Evolutionary conservation across 352 stramenopile species (phyloP).

Genomic region (Globisporangium camurandrum): DNA sequence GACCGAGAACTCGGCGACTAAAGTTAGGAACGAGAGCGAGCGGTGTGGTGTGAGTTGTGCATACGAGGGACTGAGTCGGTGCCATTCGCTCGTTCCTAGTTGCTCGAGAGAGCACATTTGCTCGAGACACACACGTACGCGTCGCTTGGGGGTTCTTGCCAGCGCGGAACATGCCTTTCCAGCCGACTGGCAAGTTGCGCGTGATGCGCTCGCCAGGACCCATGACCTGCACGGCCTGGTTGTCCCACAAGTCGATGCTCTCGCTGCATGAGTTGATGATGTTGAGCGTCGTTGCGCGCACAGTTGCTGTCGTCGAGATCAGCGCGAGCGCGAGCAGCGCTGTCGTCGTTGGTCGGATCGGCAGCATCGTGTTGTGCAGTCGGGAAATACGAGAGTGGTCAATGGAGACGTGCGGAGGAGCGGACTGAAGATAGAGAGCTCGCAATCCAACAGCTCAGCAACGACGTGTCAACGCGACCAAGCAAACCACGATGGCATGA

Average conservation of each 20-base stretch:
- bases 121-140: slow-evolving; percentile 2
- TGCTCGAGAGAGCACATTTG: background rate
- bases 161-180: slow-evolving; percentile 10
- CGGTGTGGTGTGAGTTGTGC: too few species aligned
- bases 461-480: too few species aligned
- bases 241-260: slow-evolving; percentile 11
- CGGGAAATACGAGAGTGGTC: too few species aligned
- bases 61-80: slow-evolving; percentile 4
- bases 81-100: too few species aligned
- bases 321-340: background rate
- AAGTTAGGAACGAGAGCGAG: too few species aligned
- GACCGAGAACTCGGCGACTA: slow-evolving; percentile 39
- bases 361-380: too few species aligned
- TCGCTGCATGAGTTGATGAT: slow-evolving; percentile 14
- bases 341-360: too few species aligned
- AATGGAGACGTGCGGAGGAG: too few species aligned
- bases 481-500: too few species aligned
- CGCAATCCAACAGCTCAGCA: too few species aligned
- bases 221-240: slow-evolving; percentile 3
- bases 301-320: background rate
- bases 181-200: slow-evolving; percentile 3
- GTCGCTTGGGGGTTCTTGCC: slow-evolving; percentile 10
- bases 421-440: too few species aligned
- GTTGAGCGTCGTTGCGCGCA: background rate
- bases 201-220: background rate